Conservation (phyloP, 306 rosid genomes). For the Fragaria vesca region DNA sequence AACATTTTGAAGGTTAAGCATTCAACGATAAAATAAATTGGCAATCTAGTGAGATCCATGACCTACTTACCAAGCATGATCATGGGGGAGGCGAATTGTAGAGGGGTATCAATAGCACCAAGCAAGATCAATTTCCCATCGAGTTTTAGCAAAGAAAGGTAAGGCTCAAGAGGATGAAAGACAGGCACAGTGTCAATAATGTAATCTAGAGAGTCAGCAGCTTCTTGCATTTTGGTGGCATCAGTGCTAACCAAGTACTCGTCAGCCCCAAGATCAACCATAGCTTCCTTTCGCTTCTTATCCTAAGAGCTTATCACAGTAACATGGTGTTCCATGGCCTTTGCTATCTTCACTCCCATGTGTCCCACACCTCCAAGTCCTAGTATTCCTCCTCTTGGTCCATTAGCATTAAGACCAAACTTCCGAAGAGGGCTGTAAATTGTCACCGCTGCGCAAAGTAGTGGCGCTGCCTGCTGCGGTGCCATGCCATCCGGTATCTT, state of each 20-base stretch:
- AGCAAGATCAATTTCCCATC: slow-evolving; percentile 78
- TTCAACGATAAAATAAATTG: neutral
- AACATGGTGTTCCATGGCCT: slow-evolving; percentile 79
- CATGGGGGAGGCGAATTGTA: slow-evolving; percentile 64
- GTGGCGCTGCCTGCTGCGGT: slow-evolving; percentile 70
- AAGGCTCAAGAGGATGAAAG: slow-evolving; percentile 80
- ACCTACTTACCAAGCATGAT: slow-evolving; percentile 59
- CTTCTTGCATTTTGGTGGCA: slow-evolving; percentile 46
- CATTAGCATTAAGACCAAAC: slow-evolving; percentile 60
- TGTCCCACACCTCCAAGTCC: slow-evolving; percentile 96
- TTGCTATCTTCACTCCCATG: slow-evolving; percentile 81
- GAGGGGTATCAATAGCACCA: slow-evolving; percentile 76
- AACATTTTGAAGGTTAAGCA: neutral
- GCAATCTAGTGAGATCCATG: neutral
- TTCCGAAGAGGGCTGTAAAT: slow-evolving; percentile 70
- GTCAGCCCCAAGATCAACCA: slow-evolving; percentile 77
- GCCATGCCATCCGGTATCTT: slow-evolving; percentile 73
- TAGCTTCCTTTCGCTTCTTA: slow-evolving; percentile 68
- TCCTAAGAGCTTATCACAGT: slow-evolving; percentile 86
- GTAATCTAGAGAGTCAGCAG: slow-evolving; percentile 73
- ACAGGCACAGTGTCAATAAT: slow-evolving; percentile 84
- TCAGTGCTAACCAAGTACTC: slow-evolving; percentile 73
- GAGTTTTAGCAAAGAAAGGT: slow-evolving; percentile 62
- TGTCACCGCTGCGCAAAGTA: slow-evolving; percentile 78
- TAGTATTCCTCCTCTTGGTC: slow-evolving; percentile 63